phyloP scores from a whole-genome alignment of 1,139 yeast species.

The Lodderomyces margitis region DNA sequence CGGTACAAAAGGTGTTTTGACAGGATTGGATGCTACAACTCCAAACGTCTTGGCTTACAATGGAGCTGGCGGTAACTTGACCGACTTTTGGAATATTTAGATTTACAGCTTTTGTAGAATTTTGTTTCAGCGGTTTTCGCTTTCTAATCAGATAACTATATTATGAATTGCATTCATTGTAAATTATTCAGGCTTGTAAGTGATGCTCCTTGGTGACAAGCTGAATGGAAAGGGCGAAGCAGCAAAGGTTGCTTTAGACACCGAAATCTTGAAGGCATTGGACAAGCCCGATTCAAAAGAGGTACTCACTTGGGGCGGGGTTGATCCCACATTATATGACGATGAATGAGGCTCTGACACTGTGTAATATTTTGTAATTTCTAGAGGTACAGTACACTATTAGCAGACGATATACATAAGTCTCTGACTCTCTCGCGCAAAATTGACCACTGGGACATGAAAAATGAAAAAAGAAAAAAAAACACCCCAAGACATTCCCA shows the following conservation, averaged over 20 bases:
- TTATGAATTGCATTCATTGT: too few species aligned
- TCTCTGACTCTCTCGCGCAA: constrained; percentile 1
- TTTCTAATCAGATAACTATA: too few species aligned
- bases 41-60: constrained; percentile 89
- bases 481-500: not conserved
- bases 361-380: not conserved
- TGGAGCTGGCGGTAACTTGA: constrained; percentile 84
- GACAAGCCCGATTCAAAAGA: constrained; percentile 34
- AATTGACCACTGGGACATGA: not conserved
- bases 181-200: too few species aligned
- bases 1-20: constrained; percentile 34
- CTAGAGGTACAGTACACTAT: too few species aligned
- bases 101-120: not conserved
- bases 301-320: constrained; percentile 29
- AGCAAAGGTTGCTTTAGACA: constrained; percentile 38
- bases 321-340: constrained; percentile 27
- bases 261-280: constrained; percentile 28
- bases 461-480: not conserved
- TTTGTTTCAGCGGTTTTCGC: not conserved
- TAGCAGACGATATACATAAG: too few species aligned
- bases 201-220: too few species aligned
- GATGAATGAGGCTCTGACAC: constrained; percentile 1
- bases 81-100: constrained; percentile 57
- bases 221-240: too few species aligned
- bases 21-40: constrained; percentile 68